phyloP scores from a whole-genome alignment of 495 filamentous ascomycete species.

The Parathielavia appendiculata region DNA sequence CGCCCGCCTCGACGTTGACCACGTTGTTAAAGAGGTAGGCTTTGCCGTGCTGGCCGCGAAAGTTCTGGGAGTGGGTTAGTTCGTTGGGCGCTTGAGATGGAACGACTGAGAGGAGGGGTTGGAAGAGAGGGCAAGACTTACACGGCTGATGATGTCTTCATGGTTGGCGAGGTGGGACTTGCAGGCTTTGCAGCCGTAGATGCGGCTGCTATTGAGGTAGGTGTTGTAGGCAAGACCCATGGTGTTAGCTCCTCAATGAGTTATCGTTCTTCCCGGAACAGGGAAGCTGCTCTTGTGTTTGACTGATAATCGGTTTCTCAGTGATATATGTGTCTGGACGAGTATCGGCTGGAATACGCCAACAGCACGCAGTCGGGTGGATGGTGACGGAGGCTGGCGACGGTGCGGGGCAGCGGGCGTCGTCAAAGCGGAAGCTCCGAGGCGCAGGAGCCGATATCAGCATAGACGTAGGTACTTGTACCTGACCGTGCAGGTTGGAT shows the following conservation, averaged over 20 bases:
- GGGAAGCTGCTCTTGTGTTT: neutral
- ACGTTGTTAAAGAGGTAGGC: slow-evolving; percentile 93
- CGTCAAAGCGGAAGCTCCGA: neutral
- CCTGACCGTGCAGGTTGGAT: too few species aligned
- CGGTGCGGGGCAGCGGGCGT: neutral
- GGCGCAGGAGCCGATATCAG: neutral
- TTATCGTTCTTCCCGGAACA: too few species aligned
- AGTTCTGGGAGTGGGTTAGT: slow-evolving; percentile 59
- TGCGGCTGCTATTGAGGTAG: slow-evolving; percentile 82
- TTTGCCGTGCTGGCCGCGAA: slow-evolving; percentile 97
- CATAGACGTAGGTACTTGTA: neutral
- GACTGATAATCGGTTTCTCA: neutral
- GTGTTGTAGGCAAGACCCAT: slow-evolving; percentile 97
- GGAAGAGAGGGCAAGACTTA: slow-evolving; percentile 40
- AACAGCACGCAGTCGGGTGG: neutral
- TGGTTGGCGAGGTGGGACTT: slow-evolving; percentile 93
- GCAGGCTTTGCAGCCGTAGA: slow-evolving; percentile 94
- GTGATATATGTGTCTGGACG: too few species aligned
- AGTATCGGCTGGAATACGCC: too few species aligned
- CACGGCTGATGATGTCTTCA: slow-evolving; percentile 91
- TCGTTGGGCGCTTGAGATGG: neutral
- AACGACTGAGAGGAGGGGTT: slow-evolving; percentile 6
- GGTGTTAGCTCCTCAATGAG: slow-evolving; percentile 14
- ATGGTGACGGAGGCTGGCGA: too few species aligned
- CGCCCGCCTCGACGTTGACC: slow-evolving; percentile 77